These are phyloP conservation scores for Aureobasidium sp. DNA, from an alignment of 2,329 filamentous ascomycete species.

Conservation along the genomic window DNA sequence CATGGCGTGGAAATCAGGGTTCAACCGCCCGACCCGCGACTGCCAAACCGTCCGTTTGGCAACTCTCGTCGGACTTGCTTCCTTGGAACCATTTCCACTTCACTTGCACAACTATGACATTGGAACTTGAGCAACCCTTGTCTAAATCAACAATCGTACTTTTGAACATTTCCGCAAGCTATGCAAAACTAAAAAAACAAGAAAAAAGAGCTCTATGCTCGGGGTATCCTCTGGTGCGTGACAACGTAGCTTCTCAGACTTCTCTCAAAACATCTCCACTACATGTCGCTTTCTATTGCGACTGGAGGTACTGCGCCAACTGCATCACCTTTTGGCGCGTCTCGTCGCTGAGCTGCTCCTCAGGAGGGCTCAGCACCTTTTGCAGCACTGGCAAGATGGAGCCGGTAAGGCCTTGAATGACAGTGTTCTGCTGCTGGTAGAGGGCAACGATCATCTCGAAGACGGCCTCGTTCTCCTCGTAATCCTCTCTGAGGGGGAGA, in stretches of 20 bases:
- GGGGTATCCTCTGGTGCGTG: slow-evolving; percentile 14
- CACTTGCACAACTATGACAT: neutral
- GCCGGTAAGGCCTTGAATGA: slow-evolving; percentile 62
- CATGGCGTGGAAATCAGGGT: slow-evolving; percentile 7
- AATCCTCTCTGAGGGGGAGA: slow-evolving; percentile 86
- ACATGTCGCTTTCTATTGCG: slow-evolving; percentile 19
- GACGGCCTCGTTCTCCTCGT: slow-evolving; percentile 90
- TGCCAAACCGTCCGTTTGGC: neutral
- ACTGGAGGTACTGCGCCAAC: slow-evolving; percentile 50
- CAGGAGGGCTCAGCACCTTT: slow-evolving; percentile 62
- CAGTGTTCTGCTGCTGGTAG: slow-evolving; percentile 64
- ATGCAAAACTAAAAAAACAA: slow-evolving; percentile 13
- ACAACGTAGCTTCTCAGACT: slow-evolving; percentile 16
- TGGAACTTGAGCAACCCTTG: neutral
- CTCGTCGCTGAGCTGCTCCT: slow-evolving; percentile 68
- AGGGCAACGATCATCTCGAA: slow-evolving; percentile 85
- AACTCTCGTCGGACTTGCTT: neutral
- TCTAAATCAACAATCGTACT: neutral
- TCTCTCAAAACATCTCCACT: slow-evolving; percentile 12
- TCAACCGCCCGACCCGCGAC: slow-evolving; percentile 9
- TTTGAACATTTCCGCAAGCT: slow-evolving; percentile 4
- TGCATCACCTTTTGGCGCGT: slow-evolving; percentile 60
- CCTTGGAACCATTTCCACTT: neutral
- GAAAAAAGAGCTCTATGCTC: slow-evolving; percentile 10
- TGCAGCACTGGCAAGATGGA: slow-evolving; percentile 65